These are phyloP conservation scores for Suillus cothurnatus DNA, from an alignment of 768 basidiomycete species.

Conservation along the genomic window DNA sequence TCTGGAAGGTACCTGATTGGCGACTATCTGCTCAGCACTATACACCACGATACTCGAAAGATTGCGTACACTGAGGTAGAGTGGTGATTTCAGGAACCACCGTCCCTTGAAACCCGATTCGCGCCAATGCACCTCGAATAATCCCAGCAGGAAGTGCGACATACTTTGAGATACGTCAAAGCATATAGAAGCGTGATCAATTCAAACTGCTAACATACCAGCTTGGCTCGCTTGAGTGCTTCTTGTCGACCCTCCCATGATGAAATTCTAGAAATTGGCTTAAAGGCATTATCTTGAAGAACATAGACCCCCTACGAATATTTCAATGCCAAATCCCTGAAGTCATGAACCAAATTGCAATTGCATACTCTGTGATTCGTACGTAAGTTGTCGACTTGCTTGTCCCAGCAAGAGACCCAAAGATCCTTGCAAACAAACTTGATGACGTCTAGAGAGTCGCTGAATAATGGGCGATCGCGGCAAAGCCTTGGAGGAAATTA, in stretches of 20 bases:
- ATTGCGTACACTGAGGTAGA: constrained; percentile 78
- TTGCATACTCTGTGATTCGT: constrained; percentile 86
- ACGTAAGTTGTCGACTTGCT: constrained; percentile 93
- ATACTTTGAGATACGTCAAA: constrained; percentile 51
- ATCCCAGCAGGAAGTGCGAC: constrained; percentile 82
- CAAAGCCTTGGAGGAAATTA: constrained; percentile 56
- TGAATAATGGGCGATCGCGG: constrained; percentile 71
- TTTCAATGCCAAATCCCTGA: background rate
- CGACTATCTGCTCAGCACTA: constrained; percentile 1
- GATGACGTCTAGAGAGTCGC: constrained; percentile 85
- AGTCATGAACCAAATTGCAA: background rate
- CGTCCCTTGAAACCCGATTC: constrained; percentile 74
- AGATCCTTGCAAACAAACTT: constrained; percentile 97
- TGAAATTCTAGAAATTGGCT: constrained; percentile 79
- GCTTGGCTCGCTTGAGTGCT: constrained; percentile 66
- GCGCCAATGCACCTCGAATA: constrained; percentile 77
- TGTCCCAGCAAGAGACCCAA: constrained; percentile 92
- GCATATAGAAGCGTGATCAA: constrained; percentile 1
- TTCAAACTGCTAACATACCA: constrained; percentile 48
- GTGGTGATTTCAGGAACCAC: constrained; percentile 79
- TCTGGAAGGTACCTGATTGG: constrained; percentile 73
- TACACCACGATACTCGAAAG: background rate
- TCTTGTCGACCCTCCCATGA: constrained; percentile 79
- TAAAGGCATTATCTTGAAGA: constrained; percentile 89
- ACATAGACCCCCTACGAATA: constrained; percentile 82